Base-by-base conservation (phyloP, 495 filamentous ascomycete genomes). In the Penicillium canescens region DNA sequence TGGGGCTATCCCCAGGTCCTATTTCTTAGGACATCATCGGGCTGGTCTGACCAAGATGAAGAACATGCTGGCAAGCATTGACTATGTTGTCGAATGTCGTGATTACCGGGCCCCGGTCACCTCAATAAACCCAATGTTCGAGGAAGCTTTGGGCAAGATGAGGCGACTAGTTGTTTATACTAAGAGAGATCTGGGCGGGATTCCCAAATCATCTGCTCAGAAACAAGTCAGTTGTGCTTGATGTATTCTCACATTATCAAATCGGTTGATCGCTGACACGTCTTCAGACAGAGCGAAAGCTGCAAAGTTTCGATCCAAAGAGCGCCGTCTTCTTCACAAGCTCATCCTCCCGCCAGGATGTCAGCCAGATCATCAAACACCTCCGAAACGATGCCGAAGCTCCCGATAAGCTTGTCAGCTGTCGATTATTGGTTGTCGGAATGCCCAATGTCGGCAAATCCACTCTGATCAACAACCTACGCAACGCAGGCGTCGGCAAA, bases 381-480 rank as follows among this genome's bases (percentile, higher is more conserved):
- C 72, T 84, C 31, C 76, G 79, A 52, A 56, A 74, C 31, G 72
- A 79, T 51, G 73, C 78, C 28, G 48, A 60, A 16, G 64, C 68
- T 9, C 66, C 65, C 3, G 69, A 82, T 57, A 82, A 78, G 31
- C 68, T 92, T 7, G 81, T 82, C 6, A 91, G 91, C 2, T 82
- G 88, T 47, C 84, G 91, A 23, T 81, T 90, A 48, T 79, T 98
- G 67, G 82, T 98, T 1, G 92, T 97, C 14, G 94, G 94, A 24
- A 97, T 98, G 93, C 94, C 94, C 6, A 98, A 98, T 70, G 89
- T 94, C 0, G 94, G 82, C 16, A 85, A 98, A 70, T 95, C 90
- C 20, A 90, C 93, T 1, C 77, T 98, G 12, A 84, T 98, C 21
- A 98, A 98, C 69, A 80, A 87, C 24, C 78, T 98, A 36, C 87